Percentiles rank a stretch among this genome's conserved stretches.
Conservation (phyloP, 176 grass and related monocot species). For the Phragmites australis region DNA sequence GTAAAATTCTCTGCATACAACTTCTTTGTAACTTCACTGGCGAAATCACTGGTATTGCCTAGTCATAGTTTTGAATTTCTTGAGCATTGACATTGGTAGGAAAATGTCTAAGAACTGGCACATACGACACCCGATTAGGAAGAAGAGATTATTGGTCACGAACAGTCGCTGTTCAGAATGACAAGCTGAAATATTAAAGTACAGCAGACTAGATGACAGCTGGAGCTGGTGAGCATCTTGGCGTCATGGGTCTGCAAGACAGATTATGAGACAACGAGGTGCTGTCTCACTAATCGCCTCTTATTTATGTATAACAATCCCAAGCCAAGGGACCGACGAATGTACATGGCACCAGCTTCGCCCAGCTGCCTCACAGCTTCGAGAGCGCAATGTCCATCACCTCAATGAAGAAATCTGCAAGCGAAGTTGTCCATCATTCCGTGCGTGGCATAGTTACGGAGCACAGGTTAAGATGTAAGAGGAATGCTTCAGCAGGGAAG, state of each 20-base stretch:
- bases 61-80: background rate
- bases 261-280: slow-evolving; percentile 78
- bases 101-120: background rate
- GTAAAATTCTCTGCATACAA: background rate
- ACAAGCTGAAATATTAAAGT: background rate
- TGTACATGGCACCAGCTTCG: slow-evolving; percentile 19
- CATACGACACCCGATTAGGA: background rate
- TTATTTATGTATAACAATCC: slow-evolving; percentile 49
- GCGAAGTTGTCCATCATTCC: background rate
- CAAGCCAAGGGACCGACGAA: slow-evolving; percentile 3
- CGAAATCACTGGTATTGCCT: background rate
- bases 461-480: background rate
- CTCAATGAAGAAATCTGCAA: slow-evolving; percentile 72
- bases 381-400: slow-evolving; percentile 77
- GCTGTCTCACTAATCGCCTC: slow-evolving; percentile 54
- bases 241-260: slow-evolving; percentile 15
- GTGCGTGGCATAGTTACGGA: background rate
- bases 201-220: background rate
- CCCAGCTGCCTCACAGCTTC: slow-evolving; percentile 62
- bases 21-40: background rate
- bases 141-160: background rate
- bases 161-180: background rate
- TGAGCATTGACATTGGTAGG: background rate
- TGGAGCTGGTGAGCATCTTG: background rate
- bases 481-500: background rate